Evolutionary conservation across 2,329 filamentous ascomycete genomes (phyloP).

Genomic region (Trichoderma aggressivum): DNA sequence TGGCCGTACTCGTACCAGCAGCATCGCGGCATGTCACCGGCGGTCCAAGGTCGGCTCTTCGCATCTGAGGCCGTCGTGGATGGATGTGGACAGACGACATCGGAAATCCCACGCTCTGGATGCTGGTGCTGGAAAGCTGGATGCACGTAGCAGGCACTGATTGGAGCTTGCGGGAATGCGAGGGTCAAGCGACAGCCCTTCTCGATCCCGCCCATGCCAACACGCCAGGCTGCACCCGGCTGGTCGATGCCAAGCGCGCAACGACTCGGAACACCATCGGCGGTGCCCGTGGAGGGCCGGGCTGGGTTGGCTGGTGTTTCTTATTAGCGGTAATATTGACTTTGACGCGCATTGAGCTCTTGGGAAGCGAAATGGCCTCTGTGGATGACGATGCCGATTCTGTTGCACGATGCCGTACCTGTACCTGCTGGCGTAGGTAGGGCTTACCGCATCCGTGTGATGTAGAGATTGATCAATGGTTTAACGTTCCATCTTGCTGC

Average conservation of each 20-base stretch:
- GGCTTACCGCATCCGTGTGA: background rate
- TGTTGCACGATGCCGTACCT: background rate
- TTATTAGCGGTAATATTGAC: background rate
- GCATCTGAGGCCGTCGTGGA: background rate
- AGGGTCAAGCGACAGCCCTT: background rate
- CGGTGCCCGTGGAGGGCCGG: background rate
- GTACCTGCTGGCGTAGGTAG: background rate
- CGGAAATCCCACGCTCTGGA: conserved; percentile 4
- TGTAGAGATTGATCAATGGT: background rate
- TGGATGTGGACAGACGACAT: background rate
- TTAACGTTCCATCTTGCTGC: background rate
- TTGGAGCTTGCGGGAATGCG: background rate
- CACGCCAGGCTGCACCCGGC: background rate
- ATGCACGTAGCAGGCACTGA: background rate
- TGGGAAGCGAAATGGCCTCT: conserved; percentile 9
- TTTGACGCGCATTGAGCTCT: background rate
- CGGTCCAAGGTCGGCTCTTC: background rate
- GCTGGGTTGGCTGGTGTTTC: background rate
- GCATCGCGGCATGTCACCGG: background rate
- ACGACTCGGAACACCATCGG: background rate
- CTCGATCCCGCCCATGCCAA: background rate
- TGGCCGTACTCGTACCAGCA: background rate
- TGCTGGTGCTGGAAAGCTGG: no score
- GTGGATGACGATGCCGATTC: background rate
- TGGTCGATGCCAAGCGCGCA: conserved; percentile 11